Evolutionary conservation across 345 rosid species (phyloP).

Genomic region (Sonneratia caseolaris): DNA sequence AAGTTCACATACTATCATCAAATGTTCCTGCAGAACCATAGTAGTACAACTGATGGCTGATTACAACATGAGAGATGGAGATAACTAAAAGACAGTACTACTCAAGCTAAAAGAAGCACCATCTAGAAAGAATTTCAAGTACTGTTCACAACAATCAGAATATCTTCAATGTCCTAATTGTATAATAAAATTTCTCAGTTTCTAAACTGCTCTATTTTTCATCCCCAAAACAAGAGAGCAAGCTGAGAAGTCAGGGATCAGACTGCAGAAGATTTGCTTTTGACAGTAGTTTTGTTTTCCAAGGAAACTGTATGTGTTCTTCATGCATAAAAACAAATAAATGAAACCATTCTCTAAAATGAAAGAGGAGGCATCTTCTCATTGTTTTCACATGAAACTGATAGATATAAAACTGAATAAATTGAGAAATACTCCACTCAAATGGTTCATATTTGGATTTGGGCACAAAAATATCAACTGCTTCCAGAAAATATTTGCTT

Average conservation of each 20-base stretch:
- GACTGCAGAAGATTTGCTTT: background rate
- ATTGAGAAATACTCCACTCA: background rate
- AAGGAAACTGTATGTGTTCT: background rate
- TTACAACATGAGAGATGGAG: background rate
- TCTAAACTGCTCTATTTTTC: too few species aligned
- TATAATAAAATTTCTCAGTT: too few species aligned
- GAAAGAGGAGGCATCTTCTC: background rate
- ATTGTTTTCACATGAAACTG: background rate
- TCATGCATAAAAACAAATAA: background rate
- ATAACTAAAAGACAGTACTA: background rate
- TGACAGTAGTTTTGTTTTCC: background rate
- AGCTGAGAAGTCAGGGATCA: background rate
- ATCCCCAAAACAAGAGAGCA: background rate
- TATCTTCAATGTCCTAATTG: too few species aligned
- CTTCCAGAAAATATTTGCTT: background rate
- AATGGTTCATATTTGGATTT: background rate
- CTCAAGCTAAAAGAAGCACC: background rate
- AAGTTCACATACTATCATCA: constrained; percentile 96
- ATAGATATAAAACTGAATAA: background rate
- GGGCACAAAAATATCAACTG: background rate
- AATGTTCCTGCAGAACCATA: constrained; percentile 69
- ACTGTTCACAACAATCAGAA: background rate
- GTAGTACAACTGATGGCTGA: background rate
- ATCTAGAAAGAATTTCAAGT: background rate
- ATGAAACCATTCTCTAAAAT: background rate